Evolutionary conservation across 1,139 yeast species (phyloP).

Genomic region (Scheffersomyces insectosa): DNA sequence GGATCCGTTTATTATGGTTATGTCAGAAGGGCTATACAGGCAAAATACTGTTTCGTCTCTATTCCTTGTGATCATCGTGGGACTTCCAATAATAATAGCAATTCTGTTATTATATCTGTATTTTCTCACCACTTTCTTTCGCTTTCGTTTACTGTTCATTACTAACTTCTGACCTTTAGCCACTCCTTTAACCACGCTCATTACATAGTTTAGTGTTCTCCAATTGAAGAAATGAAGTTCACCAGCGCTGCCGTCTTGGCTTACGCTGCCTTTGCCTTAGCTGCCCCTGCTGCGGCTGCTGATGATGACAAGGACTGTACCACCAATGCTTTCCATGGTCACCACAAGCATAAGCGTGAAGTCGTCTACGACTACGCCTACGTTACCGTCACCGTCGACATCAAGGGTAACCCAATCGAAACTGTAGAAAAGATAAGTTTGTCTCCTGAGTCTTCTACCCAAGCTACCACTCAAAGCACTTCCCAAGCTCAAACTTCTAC

Average conservation of each 20-base stretch:
- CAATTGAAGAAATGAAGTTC: constrained; percentile 27
- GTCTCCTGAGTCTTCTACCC: too few species aligned
- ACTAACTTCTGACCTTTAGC: constrained; percentile 12
- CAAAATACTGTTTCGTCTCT: too few species aligned
- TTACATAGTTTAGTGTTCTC: constrained; percentile 5
- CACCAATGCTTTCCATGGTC: constrained; percentile 47
- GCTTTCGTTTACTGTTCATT: too few species aligned
- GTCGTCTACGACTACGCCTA: constrained; percentile 81
- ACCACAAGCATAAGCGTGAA: constrained; percentile 75
- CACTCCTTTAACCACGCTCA: constrained; percentile 14
- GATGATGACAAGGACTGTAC: constrained; percentile 37
- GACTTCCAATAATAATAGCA: too few species aligned
- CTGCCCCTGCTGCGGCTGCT: constrained; percentile 30
- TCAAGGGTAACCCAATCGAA: constrained; percentile 52
- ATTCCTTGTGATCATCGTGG: too few species aligned
- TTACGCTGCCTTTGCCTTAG: constrained; percentile 26
- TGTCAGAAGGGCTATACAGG: too few species aligned
- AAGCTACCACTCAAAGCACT: not conserved
- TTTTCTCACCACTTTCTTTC: too few species aligned
- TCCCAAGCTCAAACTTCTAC: not conserved
- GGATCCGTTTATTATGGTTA: too few species aligned
- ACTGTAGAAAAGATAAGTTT: too few species aligned
- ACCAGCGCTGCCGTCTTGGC: constrained; percentile 32
- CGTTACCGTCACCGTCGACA: constrained; percentile 74
- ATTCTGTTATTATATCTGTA: too few species aligned